Evolutionary conservation across 805 yeast species (phyloP).

Genomic region (Naumovozyma castellii): DNA sequence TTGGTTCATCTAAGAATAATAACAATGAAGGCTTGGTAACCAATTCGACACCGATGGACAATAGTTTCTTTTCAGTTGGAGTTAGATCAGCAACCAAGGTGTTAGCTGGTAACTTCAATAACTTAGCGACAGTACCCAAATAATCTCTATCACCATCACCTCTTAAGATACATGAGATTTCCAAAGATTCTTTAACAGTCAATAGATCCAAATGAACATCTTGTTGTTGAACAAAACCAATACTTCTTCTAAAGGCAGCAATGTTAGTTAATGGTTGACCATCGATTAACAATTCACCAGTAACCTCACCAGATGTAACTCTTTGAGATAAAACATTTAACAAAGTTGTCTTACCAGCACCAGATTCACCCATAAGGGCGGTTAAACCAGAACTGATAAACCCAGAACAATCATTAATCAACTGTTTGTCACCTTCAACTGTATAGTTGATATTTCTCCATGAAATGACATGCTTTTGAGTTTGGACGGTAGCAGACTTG

Average conservation of each 20-base stretch:
- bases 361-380: slow-evolving; percentile 57
- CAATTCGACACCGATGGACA: slow-evolving; percentile 47
- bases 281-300: slow-evolving; percentile 51
- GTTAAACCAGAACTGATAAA: slow-evolving; percentile 61
- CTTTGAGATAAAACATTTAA: slow-evolving; percentile 46
- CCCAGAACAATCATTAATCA: slow-evolving; percentile 44
- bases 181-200: slow-evolving; percentile 45
- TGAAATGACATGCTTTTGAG: slow-evolving; percentile 40
- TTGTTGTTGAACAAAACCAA: slow-evolving; percentile 54
- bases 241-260: slow-evolving; percentile 42
- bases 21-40: slow-evolving; percentile 47
- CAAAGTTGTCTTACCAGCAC: slow-evolving; percentile 57
- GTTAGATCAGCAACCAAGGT: slow-evolving; percentile 44
- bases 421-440: slow-evolving; percentile 30
- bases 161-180: slow-evolving; percentile 43
- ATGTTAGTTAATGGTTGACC: slow-evolving; percentile 37
- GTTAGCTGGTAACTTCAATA: slow-evolving; percentile 34
- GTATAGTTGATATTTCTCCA: slow-evolving; percentile 57
- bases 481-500: slow-evolving; percentile 1
- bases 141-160: slow-evolving; percentile 28
- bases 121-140: slow-evolving; percentile 31
- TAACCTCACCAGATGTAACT: slow-evolving; percentile 44
- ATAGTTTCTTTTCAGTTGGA: slow-evolving; percentile 46
- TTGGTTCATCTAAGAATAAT: slow-evolving; percentile 51
- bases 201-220: slow-evolving; percentile 44